A percentile compares a stretch with the other conserved stretches of the same genome.
Conservation (phyloP, 495 filamentous ascomycete species). For the Tuber umbilicatum region DNA sequence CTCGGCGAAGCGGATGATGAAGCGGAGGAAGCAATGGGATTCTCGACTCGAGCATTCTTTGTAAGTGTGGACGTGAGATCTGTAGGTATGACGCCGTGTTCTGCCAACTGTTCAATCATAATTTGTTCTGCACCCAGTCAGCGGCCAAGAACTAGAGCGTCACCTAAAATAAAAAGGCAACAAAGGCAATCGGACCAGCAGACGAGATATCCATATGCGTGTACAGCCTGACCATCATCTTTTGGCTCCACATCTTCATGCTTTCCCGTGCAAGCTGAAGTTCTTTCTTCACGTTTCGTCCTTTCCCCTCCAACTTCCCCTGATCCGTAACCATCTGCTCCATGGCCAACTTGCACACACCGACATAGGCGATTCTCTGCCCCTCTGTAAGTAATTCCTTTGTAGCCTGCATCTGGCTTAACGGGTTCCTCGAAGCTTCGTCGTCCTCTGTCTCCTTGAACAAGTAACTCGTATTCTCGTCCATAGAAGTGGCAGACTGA, state of each 20-base stretch:
- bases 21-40: conserved; percentile 62
- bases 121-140: conserved; percentile 63
- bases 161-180: not conserved
- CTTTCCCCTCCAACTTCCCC: conserved; percentile 51
- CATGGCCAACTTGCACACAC: conserved; percentile 71
- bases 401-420: conserved; percentile 89
- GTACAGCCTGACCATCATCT: conserved; percentile 92
- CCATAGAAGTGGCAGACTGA: conserved; percentile 87
- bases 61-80: conserved; percentile 83
- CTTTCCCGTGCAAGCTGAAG: conserved; percentile 62
- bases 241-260: conserved; percentile 92
- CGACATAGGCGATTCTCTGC: conserved; percentile 94
- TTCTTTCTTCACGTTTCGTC: conserved; percentile 59
- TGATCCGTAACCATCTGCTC: conserved; percentile 65
- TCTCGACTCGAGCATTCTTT: conserved; percentile 88
- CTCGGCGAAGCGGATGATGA: not conserved
- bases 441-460: conserved; percentile 72
- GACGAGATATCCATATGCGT: conserved; percentile 90
- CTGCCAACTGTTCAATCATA: conserved; percentile 96
- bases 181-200: conserved; percentile 43
- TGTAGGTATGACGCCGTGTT: conserved; percentile 76
- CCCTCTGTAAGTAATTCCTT: conserved; percentile 93
- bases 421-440: conserved; percentile 72
- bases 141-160: conserved; percentile 5
- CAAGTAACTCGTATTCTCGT: conserved; percentile 93